A percentile compares a stretch with the other conserved stretches of the same genome.
These are phyloP conservation scores for Sugiyamaella sp. DNA, from an alignment of 1,139 yeast species.

Conservation along the genomic window DNA sequence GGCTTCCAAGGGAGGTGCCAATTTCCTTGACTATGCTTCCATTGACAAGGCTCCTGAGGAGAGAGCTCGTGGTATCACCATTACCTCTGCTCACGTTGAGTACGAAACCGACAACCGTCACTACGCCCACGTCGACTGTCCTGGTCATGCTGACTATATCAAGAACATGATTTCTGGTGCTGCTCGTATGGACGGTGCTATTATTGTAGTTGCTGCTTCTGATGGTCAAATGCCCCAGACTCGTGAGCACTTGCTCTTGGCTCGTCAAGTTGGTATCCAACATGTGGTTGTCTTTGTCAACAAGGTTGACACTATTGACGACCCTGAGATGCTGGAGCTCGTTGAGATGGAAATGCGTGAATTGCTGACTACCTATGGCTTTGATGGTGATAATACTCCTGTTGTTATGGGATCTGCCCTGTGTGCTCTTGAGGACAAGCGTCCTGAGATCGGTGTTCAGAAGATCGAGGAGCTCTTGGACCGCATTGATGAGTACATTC, in stretches of 20 bases:
- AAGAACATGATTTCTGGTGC: conserved; percentile 99
- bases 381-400: conserved; percentile 98
- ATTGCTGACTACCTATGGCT: conserved; percentile 83
- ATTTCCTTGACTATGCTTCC: conserved; percentile 87
- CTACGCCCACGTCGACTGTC: conserved; percentile 97
- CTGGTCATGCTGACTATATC: conserved; percentile 98
- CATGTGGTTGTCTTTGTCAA: conserved; percentile 95
- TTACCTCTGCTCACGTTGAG: conserved; percentile 96
- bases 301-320: conserved; percentile 97
- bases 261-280: conserved; percentile 99
- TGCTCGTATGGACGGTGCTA: conserved; percentile 99
- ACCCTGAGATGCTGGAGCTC: conserved; percentile 98
- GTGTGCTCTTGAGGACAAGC: conserved; percentile 86
- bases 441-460: conserved; percentile 91
- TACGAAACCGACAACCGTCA: conserved; percentile 92
- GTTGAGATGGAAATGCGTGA: conserved; percentile 99
- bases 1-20: conserved; percentile 87
- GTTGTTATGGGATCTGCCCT: conserved; percentile 99
- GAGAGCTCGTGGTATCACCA: conserved; percentile 99
- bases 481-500: conserved; percentile 92
- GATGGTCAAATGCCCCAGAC: conserved; percentile 99
- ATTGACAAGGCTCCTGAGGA: conserved; percentile 99
- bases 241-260: conserved; percentile 95
- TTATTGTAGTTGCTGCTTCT: conserved; percentile 97
- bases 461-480: conserved; percentile 82